phyloP scores from a whole-genome alignment of 352 stramenopile species.

The Phytophthora lateralis region DNA sequence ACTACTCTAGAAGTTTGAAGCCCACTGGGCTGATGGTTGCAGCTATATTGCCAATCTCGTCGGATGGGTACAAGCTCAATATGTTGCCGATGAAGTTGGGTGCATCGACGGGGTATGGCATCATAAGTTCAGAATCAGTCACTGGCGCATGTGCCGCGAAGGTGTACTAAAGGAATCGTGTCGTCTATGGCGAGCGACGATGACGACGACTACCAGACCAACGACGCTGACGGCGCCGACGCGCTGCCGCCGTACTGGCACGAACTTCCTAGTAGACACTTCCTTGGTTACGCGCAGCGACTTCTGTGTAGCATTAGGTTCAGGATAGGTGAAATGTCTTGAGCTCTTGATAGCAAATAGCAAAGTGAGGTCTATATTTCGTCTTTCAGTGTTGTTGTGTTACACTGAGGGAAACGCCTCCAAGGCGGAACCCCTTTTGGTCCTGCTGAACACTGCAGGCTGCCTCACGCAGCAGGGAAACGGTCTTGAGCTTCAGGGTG shows the following conservation, averaged over 20 bases:
- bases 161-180: neutral
- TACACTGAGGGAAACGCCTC: neutral
- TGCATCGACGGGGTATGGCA: neutral
- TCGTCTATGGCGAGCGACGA: too few relatives aligned
- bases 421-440: neutral
- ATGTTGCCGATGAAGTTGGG: slow-evolving; percentile 15
- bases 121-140: neutral
- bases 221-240: too few relatives aligned
- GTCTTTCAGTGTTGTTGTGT: neutral
- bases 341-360: neutral
- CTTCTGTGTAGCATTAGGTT: neutral
- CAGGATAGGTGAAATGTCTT: neutral
- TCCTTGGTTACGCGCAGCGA: neutral
- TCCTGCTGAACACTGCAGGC: neutral
- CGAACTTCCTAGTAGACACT: neutral
- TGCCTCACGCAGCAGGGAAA: neutral
- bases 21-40: neutral
- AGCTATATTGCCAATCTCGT: neutral
- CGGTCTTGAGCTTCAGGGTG: neutral
- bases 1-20: slow-evolving; percentile 6
- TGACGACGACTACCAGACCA: too few relatives aligned
- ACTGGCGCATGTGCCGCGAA: slow-evolving; percentile 3
- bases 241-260: too few relatives aligned
- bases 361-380: neutral
- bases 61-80: neutral